These are phyloP conservation scores for Prillingera fragicola DNA, from an alignment of 1,284 basidiomycete genomes.

Conservation along the genomic window DNA sequence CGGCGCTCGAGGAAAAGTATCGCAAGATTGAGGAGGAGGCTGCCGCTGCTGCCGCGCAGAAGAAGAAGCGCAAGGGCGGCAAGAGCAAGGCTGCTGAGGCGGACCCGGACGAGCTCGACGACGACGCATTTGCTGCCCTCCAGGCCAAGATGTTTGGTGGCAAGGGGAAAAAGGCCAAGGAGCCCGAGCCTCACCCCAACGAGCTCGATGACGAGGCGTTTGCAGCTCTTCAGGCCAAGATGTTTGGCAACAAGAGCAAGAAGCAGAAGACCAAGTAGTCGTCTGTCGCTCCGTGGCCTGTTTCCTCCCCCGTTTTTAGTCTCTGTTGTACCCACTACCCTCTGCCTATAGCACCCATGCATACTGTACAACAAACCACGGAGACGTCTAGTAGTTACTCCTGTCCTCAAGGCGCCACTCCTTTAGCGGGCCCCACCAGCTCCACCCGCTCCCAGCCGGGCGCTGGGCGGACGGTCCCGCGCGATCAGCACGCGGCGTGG, in stretches of 20 bases:
- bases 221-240: constrained; percentile 41
- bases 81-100: constrained; percentile 3
- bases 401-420: constrained; percentile 41
- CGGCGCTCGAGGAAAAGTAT: constrained; percentile 77
- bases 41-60: constrained; percentile 21
- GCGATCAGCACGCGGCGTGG: background rate
- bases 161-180: constrained; percentile 17
- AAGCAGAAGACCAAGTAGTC: no score
- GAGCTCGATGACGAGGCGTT: constrained; percentile 43
- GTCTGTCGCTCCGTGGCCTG: no score
- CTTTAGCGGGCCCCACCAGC: constrained; percentile 46
- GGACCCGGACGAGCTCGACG: constrained; percentile 32
- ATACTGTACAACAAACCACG: background rate
- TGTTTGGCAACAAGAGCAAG: constrained; percentile 32
- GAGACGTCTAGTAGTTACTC: constrained; percentile 15
- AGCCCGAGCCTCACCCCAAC: constrained; percentile 10
- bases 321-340: no score
- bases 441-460: constrained; percentile 21
- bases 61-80: constrained; percentile 18
- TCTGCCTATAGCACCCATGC: no score
- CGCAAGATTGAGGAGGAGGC: constrained; percentile 31
- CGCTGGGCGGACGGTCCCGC: constrained; percentile 1
- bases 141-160: constrained; percentile 41
- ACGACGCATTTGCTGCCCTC: constrained; percentile 42
- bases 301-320: no score